Conservation (phyloP, 2,329 filamentous ascomycete species). For the Gliomastix tumulicola region DNA sequence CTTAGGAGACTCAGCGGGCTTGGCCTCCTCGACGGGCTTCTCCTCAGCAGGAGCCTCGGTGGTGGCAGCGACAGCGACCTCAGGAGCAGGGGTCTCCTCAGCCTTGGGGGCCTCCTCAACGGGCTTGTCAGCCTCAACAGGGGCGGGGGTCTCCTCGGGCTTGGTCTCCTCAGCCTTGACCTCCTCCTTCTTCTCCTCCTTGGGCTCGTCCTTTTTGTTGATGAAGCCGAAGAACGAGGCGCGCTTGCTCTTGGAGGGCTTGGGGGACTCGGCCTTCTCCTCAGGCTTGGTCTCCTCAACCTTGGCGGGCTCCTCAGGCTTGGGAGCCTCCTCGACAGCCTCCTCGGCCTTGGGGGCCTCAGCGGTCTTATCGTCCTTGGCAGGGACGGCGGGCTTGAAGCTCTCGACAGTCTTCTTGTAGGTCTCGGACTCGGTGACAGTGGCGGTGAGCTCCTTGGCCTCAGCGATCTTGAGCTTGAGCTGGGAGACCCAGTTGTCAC, state of each 20-base stretch:
- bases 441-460: constrained; percentile 72
- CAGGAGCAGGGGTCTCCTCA: constrained; percentile 21
- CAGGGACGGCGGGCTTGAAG: constrained; percentile 41
- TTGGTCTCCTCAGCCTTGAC: constrained; percentile 21
- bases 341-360: constrained; percentile 25
- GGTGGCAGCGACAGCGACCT: constrained; percentile 23
- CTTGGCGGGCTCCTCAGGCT: constrained; percentile 19
- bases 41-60: constrained; percentile 24
- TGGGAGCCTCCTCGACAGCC: constrained; percentile 17
- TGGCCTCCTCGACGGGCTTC: constrained; percentile 27
- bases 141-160: constrained; percentile 23
- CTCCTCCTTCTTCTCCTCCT: constrained; percentile 32
- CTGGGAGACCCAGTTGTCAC: constrained; percentile 86
- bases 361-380: constrained; percentile 32
- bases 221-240: constrained; percentile 53
- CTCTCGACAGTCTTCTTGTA: constrained; percentile 85
- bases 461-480: constrained; percentile 77
- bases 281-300: constrained; percentile 27
- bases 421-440: constrained; percentile 68
- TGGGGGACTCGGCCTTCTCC: constrained; percentile 49
- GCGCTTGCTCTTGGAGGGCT: constrained; percentile 60
- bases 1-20: constrained; percentile 31
- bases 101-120: constrained; percentile 21
- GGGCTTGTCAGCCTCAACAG: constrained; percentile 26
- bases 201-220: constrained; percentile 47